Percentiles rank a stretch among this genome's conserved stretches.
phyloP scores from a whole-genome alignment of 2,329 filamentous ascomycete species.

The Cladosporium sp. region DNA sequence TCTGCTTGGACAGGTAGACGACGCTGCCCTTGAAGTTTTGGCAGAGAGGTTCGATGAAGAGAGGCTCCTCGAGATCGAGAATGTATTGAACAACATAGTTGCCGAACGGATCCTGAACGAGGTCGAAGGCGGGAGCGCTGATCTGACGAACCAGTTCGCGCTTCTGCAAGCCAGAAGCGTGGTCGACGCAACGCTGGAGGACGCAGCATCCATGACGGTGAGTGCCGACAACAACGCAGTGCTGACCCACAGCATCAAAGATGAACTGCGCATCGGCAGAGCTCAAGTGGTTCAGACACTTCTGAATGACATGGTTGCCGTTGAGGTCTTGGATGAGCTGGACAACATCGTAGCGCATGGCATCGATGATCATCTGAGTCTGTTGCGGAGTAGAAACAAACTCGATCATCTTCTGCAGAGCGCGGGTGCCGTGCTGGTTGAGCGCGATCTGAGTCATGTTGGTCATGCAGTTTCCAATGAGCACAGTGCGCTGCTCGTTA shows the following conservation, averaged over 20 bases:
- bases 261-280: constrained; percentile 89
- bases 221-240: constrained; percentile 89
- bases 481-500: constrained; percentile 87
- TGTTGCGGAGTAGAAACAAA: constrained; percentile 85
- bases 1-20: constrained; percentile 79
- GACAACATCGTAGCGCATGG: constrained; percentile 80
- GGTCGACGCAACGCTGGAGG: constrained; percentile 95
- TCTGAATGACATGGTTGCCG: constrained; percentile 98
- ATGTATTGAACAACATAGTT: constrained; percentile 99
- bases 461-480: constrained; percentile 85
- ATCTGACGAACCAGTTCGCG: constrained; percentile 82
- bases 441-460: constrained; percentile 91
- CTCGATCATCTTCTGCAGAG: constrained; percentile 99
- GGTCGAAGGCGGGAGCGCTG: constrained; percentile 79
- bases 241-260: constrained; percentile 84
- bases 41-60: constrained; percentile 87
- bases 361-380: constrained; percentile 81
- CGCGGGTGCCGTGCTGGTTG: constrained; percentile 95
- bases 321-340: constrained; percentile 96
- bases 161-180: constrained; percentile 88
- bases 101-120: constrained; percentile 95
- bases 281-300: constrained; percentile 92
- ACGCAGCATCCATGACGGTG: constrained; percentile 98
- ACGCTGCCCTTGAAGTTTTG: constrained; percentile 74
- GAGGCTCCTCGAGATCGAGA: constrained; percentile 81